Base-by-base conservation (phyloP, 805 yeast species). In the Ogataea pignaliae region DNA sequence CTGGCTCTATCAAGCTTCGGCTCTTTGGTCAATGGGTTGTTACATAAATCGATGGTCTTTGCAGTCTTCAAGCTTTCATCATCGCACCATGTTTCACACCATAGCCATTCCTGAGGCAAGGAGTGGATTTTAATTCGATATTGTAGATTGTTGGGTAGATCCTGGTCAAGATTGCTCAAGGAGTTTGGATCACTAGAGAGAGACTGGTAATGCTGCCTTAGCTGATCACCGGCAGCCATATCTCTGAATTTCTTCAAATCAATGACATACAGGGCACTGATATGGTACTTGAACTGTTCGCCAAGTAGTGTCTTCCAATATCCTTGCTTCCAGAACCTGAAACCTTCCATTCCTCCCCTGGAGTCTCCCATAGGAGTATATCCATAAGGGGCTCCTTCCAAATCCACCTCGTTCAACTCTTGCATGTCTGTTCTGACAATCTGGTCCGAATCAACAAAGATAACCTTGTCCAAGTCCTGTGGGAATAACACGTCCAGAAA, bases 11-110 rank as follows among this genome's bases (percentile, higher is more conserved):
- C 89, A 17, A 86, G 64, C 56, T 87, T 88, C 16, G 85, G 82
- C 56, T 88, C 96, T 53, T 83, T 83, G 0, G 93, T 83, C 44
- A 84, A 60, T 2, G 96, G 96, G 55, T 88, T 87, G 60, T 85
- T 85, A 65, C 96, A 88, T 48, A 88, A 66, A 56, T 88, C 96
- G 48, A 88, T 85, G 10, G 90, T 84, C 59, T 81, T 85, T 2
- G 96, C 96, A 0, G 67, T 65, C 42, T 60, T 60, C 45, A 83
- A 64, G 30, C 78, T 67, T 40, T 74, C 83, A 50, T 81, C 86
- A 29, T 81, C 72, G 61, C 96, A 86, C 96, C 96, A 88, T 0
- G 96, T 88, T 57, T 88, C 96, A 65, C 95, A 88, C 96, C 96
- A 88, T 33, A 87, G 67, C 95, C 95, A 88, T 37, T 86, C 90